Conservation (phyloP, 331 rosid species). For the Prunus yedoensis region DNA sequence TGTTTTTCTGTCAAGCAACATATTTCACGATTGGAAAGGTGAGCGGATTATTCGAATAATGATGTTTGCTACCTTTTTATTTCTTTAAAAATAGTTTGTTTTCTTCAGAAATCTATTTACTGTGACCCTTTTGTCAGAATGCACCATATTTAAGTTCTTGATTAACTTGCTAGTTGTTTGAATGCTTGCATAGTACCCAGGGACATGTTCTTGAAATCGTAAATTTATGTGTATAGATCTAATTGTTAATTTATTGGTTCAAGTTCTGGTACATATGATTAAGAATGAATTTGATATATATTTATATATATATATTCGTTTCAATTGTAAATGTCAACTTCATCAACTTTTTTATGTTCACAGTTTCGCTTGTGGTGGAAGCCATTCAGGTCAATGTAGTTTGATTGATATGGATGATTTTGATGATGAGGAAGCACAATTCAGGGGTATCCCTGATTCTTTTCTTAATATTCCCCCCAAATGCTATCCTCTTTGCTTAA, state of each 20-base stretch:
- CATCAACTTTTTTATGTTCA: neutral
- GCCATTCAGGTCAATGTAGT: constrained; percentile 10
- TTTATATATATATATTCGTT: neutral
- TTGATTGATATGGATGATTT: constrained; percentile 37
- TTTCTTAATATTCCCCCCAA: constrained; percentile 40
- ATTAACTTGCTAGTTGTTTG: neutral
- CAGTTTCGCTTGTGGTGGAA: constrained; percentile 43
- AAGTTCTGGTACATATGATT: neutral
- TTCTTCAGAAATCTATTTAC: constrained; percentile 12
- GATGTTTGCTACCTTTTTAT: too few species aligned
- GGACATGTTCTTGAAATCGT: too few species aligned
- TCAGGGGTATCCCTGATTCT: constrained; percentile 50
- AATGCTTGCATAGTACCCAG: constrained; percentile 12
- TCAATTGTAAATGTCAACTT: too few species aligned
- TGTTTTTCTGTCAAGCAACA: constrained; percentile 5
- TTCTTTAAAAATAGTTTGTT: too few species aligned
- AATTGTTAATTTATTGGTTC: neutral
- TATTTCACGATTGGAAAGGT: neutral
- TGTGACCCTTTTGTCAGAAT: constrained; percentile 47
- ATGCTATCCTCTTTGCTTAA: constrained; percentile 57
- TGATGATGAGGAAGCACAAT: constrained; percentile 30
- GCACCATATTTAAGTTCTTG: constrained; percentile 24
- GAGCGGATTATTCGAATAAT: neutral
- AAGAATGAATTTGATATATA: neutral
- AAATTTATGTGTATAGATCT: too few species aligned